Evolutionary conservation across 768 basidiomycete species (phyloP).

Genomic region (Trametes gibbosa): DNA sequence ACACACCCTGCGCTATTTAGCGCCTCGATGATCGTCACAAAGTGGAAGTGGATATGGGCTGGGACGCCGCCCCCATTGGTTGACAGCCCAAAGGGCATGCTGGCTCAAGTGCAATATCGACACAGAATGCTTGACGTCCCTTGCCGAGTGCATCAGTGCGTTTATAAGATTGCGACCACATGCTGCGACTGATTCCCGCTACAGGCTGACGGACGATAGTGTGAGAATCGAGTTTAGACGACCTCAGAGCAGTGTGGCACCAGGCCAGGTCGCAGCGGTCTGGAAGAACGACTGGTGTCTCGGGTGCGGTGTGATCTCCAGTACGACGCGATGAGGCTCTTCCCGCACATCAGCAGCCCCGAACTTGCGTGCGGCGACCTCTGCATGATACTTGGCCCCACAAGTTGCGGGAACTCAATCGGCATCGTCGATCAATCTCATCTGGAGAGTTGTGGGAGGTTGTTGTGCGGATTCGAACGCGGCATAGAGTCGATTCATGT

Average conservation of each 20-base stretch:
- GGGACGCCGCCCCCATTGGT: slow-evolving; percentile 51
- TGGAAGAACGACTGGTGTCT: slow-evolving; percentile 79
- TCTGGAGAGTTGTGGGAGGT: slow-evolving; percentile 12
- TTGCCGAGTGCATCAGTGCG: slow-evolving; percentile 52
- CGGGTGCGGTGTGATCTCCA: slow-evolving; percentile 71
- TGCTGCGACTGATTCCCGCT: neutral
- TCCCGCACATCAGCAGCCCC: neutral
- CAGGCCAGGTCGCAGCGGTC: slow-evolving; percentile 78
- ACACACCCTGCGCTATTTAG: slow-evolving; percentile 58
- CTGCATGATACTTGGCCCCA: slow-evolving; percentile 18
- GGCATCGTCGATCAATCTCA: slow-evolving; percentile 21
- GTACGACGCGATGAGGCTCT: neutral
- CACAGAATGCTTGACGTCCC: slow-evolving; percentile 59
- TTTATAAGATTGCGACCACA: neutral
- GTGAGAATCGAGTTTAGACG: slow-evolving; percentile 52
- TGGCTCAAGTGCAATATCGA: slow-evolving; percentile 58
- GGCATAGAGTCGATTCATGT: slow-evolving; percentile 16
- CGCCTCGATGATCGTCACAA: slow-evolving; percentile 31
- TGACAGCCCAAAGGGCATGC: slow-evolving; percentile 42
- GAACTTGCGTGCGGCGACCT: no score
- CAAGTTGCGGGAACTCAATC: slow-evolving; percentile 18
- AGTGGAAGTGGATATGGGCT: slow-evolving; percentile 80
- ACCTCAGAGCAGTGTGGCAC: slow-evolving; percentile 65
- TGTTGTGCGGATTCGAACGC: slow-evolving; percentile 1
- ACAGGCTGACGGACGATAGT: slow-evolving; percentile 24